These are phyloP conservation scores for Pichia sp. DNA, from an alignment of 1,139 yeast species.

Conservation along the genomic window DNA sequence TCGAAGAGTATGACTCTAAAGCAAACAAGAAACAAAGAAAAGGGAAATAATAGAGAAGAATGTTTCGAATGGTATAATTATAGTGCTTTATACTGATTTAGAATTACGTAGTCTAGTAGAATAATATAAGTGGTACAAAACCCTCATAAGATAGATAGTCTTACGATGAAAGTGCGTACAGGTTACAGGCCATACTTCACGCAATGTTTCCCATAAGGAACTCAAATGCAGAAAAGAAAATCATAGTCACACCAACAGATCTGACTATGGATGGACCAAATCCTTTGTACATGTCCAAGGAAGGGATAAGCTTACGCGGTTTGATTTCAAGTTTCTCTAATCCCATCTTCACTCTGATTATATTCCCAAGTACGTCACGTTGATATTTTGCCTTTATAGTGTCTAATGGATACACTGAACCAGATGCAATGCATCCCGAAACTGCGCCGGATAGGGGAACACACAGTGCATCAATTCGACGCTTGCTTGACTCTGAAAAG, in stretches of 20 bases:
- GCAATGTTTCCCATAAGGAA: constrained; percentile 48
- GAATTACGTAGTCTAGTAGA: no score
- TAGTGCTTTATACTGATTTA: no score
- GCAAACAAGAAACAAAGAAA: constrained; percentile 15
- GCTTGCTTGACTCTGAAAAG: constrained; percentile 4
- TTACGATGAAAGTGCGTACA: no score
- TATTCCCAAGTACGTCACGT: constrained; percentile 62
- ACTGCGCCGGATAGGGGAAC: constrained; percentile 68
- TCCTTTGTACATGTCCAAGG: constrained; percentile 60
- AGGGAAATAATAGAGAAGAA: constrained; percentile 1
- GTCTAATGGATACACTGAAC: constrained; percentile 70
- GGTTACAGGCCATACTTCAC: no score
- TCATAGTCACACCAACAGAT: constrained; percentile 66
- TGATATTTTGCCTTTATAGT: constrained; percentile 71
- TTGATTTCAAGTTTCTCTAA: constrained; percentile 31
- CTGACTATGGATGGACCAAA: constrained; percentile 67
- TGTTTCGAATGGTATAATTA: no score
- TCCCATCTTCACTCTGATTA: constrained; percentile 46
- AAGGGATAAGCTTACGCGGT: constrained; percentile 30
- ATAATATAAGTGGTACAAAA: no score
- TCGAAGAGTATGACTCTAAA: constrained; percentile 20
- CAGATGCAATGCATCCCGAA: constrained; percentile 72
- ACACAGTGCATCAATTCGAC: constrained; percentile 14
- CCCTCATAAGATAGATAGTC: no score
- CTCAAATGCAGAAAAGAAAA: constrained; percentile 70